Percentiles rank a stretch among this genome's conserved stretches.
These are phyloP conservation scores for Aphanomyces stellatus DNA, from an alignment of 352 stramenopile species.

Conservation along the genomic window DNA sequence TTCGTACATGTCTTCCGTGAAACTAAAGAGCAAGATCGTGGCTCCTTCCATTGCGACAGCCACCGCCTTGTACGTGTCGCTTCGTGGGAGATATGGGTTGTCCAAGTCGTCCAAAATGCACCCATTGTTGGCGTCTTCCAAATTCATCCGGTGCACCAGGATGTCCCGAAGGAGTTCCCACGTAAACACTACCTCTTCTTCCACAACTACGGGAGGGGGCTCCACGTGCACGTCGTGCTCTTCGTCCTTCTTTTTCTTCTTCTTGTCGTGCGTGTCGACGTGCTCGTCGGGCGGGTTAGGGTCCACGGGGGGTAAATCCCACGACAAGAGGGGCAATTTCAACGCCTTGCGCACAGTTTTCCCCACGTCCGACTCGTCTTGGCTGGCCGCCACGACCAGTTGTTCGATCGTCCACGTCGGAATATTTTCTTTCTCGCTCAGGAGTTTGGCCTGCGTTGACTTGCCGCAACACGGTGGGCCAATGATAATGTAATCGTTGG, in stretches of 20 bases:
- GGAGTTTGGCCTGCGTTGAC: constrained; percentile 59
- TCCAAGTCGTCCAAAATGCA: constrained; percentile 69
- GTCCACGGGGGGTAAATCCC: constrained; percentile 8
- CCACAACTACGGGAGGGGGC: constrained; percentile 10
- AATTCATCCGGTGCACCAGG: constrained; percentile 46
- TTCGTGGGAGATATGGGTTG: constrained; percentile 38
- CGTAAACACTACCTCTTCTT: constrained; percentile 23
- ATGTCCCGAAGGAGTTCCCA: constrained; percentile 40
- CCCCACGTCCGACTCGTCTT: constrained; percentile 34
- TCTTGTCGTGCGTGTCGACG: constrained; percentile 1
- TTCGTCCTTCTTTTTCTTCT: constrained; percentile 23
- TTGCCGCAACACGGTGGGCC: constrained; percentile 71
- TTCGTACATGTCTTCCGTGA: constrained; percentile 71
- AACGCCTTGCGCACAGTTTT: constrained; percentile 30
- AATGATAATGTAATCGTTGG: constrained; percentile 73
- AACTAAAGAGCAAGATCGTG: constrained; percentile 46
- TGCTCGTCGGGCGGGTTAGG: neutral
- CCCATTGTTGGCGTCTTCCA: constrained; percentile 53
- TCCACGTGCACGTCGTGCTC: constrained; percentile 10
- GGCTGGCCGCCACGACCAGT: constrained; percentile 38
- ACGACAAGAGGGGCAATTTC: neutral
- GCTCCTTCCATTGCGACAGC: constrained; percentile 28
- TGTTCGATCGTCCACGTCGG: constrained; percentile 65
- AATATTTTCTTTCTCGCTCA: constrained; percentile 68
- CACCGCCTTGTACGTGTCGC: constrained; percentile 34